phyloP scores from a whole-genome alignment of 768 basidiomycete species.

The Peribolospora baueri region DNA sequence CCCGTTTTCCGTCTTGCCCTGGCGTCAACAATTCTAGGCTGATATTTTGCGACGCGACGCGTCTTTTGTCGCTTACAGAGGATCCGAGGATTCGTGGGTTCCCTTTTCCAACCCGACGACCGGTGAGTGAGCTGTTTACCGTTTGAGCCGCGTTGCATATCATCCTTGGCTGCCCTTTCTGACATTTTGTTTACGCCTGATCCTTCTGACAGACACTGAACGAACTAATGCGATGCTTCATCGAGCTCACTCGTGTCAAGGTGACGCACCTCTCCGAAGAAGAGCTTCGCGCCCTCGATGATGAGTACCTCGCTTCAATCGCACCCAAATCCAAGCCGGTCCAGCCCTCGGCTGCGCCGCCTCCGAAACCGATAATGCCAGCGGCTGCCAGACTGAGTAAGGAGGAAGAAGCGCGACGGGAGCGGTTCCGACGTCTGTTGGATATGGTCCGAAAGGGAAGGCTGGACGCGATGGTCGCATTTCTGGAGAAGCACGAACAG shows the following conservation, averaged over 20 bases:
- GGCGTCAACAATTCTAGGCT: not conserved
- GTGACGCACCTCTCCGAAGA: slow-evolving; percentile 67
- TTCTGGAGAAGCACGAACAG: slow-evolving; percentile 49
- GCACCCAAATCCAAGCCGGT: slow-evolving; percentile 42
- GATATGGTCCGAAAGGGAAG: slow-evolving; percentile 79
- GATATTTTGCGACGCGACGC: not conserved
- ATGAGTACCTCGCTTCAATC: slow-evolving; percentile 65
- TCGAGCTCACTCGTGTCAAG: slow-evolving; percentile 64
- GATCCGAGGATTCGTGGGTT: slow-evolving; percentile 69
- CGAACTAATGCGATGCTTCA: slow-evolving; percentile 62
- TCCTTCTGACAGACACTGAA: slow-evolving; percentile 44
- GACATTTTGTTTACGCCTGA: not conserved
- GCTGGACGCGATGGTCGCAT: slow-evolving; percentile 49
- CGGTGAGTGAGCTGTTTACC: slow-evolving; percentile 32
- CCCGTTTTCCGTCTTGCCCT: not conserved
- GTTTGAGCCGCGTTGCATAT: not conserved
- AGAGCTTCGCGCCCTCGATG: slow-evolving; percentile 58
- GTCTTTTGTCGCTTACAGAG: slow-evolving; percentile 13
- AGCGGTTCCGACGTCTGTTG: slow-evolving; percentile 59
- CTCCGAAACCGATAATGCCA: slow-evolving; percentile 15
- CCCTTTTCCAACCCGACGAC: slow-evolving; percentile 86
- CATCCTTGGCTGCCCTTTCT: not conserved
- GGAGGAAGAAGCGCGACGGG: slow-evolving; percentile 53
- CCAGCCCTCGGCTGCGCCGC: slow-evolving; percentile 18
- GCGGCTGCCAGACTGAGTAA: slow-evolving; percentile 40